Evolutionary conservation across 2,329 filamentous ascomycete species (phyloP), one percentile per base, ranked within the genome.

Genomic region (Diplodia sapinea): DNA sequence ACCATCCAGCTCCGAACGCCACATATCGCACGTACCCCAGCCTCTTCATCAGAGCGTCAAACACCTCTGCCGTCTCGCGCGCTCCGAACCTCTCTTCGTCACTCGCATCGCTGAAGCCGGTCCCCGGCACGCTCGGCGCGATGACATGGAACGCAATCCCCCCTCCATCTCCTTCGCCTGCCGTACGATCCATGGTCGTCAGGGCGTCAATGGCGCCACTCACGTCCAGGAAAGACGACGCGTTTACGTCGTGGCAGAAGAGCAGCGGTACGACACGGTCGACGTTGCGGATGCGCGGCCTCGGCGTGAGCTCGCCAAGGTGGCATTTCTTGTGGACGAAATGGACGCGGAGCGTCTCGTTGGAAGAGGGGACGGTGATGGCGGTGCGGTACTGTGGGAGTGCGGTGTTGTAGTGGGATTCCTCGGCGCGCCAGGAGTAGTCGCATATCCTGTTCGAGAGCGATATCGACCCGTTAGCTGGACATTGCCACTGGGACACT

Each of bases 161-260:
- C 2, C 17, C 20, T 15, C 68, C 68, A n/a, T 38, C 29, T 15
- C 29, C 43, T 17, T 31, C 20, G 1, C 55, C 9, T 2, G 1
- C n/a, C 3, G 26, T 26, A 26, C 26, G 26, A 26, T 26, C 26
- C 17, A 3, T 26, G 36, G 55, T 29, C 1, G 87, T 85, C 52
- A 91, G 79, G 4, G 80, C 79, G 36, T 83, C 78, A 64, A 89
- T 79, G 67, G 90, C 79, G 36, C 87, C 84, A 9, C 81, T 79
- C 20, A 89, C 79, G 4, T 87, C 86, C 47, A 91, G 77, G 71
- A 89, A 89, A 17, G 87, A 86, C 51, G 88, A 83, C 11, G 47
- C n/a, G 1, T 89, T 89, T 73, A 90, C 91, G 2, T 89, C 91
- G 2, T 89, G 89, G 71, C 89, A 82, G 66, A 91, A 79, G 23